Percentiles rank a stretch among this genome's conserved stretches.
phyloP scores from a whole-genome alignment of 495 filamentous ascomycete genomes.

The Podospora australis region DNA sequence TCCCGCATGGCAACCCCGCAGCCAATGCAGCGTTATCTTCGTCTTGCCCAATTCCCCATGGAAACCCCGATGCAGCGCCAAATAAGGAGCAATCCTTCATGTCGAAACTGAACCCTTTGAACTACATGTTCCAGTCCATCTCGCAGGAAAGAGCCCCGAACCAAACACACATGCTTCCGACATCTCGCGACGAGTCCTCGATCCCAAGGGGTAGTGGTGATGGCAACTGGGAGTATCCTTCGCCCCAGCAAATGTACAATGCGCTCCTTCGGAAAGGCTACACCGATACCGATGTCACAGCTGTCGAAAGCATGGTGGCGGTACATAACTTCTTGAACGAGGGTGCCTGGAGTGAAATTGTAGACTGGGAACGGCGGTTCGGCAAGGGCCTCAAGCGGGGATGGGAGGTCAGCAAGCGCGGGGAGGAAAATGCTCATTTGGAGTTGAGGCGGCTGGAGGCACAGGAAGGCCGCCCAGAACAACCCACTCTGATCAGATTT shows the following conservation, averaged over 20 bases:
- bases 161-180: conserved; percentile 66
- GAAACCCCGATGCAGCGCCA: conserved; percentile 22
- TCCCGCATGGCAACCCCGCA: conserved; percentile 41
- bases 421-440: conserved; percentile 51
- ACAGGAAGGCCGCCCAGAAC: conserved; percentile 28
- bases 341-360: conserved; percentile 90
- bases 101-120: conserved; percentile 82
- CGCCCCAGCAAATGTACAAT: conserved; percentile 99
- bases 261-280: conserved; percentile 92
- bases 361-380: conserved; percentile 86
- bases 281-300: conserved; percentile 84
- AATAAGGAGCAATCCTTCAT: conserved; percentile 40
- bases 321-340: conserved; percentile 98
- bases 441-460: conserved; percentile 29
- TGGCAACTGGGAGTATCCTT: conserved; percentile 94
- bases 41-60: conserved; percentile 48
- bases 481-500: conserved; percentile 74
- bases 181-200: conserved; percentile 70
- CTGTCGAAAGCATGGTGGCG: conserved; percentile 94
- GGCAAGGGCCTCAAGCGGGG: conserved; percentile 60
- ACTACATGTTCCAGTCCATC: conserved; percentile 88
- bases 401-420: conserved; percentile 67
- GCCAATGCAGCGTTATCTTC: conserved; percentile 38
- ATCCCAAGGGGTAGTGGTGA: conserved; percentile 75
- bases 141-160: conserved; percentile 68